Evolutionary conservation across 148 eudicot genomes (phyloP), one percentile per base, ranked within the genome.

Genomic region (Chenopodium suecicum): DNA sequence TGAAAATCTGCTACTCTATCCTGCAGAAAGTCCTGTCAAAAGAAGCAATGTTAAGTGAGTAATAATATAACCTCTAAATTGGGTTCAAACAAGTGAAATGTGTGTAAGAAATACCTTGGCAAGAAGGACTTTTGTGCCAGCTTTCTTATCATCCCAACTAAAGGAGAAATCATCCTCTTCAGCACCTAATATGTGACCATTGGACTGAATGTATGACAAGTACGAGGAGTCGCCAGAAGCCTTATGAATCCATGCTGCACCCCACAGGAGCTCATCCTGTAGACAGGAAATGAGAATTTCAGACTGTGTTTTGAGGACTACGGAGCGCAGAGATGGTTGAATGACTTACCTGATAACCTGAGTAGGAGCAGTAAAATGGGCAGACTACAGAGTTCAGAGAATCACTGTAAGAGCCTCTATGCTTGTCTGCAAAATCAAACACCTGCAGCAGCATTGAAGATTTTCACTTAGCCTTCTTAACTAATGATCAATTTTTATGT

Each of bases 261-360:
- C 98, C 98, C 98, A 94, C 60, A 94, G 82, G 34, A 94, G 94
- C 86, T 94, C 98, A 77, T 94, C 98, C 98, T 94, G 70, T n/a
- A 75, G 19, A 50, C 77, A 74, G 1, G 1, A 19, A 46, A 52
- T 23, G 52, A 23, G 44, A 34, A 31, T 20, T 52, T 79, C 12
- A 19, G n/a, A 37, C 10, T 22, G 2, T 12, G 72, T 22, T 56
- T 56, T 0, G 8, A 1, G 8, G 12, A 22, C 16, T 4, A 0
- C 5, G 8, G 22, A 29, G 3, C 1, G 23, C 32, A 13, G 7
- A 20, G 7, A 66, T 56, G 25, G 27, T 23, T 16, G n/a, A 7
- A 27, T 47, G 52, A 20, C 87, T 85, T 89, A 94, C 97, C 68
- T 90, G 88, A 84, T 86, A 94, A 56, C 98, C 94, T 0, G 94